Evolutionary conservation across 495 filamentous ascomycete genomes (phyloP), one percentile per base, ranked within the genome.

Genomic region (Pyrenopolyporus hunteri): DNA sequence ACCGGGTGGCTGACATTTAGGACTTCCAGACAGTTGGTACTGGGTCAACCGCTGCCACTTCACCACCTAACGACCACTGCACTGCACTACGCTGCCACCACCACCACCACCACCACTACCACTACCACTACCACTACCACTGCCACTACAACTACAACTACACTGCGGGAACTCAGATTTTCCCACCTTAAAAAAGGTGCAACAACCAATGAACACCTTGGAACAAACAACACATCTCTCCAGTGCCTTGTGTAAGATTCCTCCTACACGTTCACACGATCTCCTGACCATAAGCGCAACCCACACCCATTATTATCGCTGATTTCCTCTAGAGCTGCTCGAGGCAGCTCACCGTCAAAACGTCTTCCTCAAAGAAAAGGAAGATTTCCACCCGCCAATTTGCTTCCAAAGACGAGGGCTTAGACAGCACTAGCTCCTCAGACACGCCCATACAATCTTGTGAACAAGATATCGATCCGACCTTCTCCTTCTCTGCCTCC

Each of bases 361-460:
- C 89, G 90, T 89, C 90, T 85, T 90, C 88, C 78, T 82, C 82
- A 82, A 95, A 95, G 88, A 92, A 91, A 86, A 84, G 91, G 74
- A 92, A 89, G 83, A 83, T 92, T 76, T 85, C 63, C 40, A 10
- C 82, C 67, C 83, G 82, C 78, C 80, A 80, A 68, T 64, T 72
- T 45, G 65, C 68, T 35, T 2, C 65, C 65, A 70, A 67, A 72
- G 63, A 74, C 59, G 70, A 73, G 22, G 53, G 49, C 62, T 62
- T 68, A 52, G 59, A 71, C 36, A 57, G 67, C 58, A 56, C 56
- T 50, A 66, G 56, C 64, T 63, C 71, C 40, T 61, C 70, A 40
- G 80, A 83, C 54, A 74, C 74, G 59, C 76, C 77, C 55, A 70
- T 84, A 50, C 75, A 73, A 58, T 79, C 77, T 36, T 79, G 77